phyloP scores from a whole-genome alignment of 2,329 filamentous ascomycete genomes.

The Nannizziopsis barbatae region DNA sequence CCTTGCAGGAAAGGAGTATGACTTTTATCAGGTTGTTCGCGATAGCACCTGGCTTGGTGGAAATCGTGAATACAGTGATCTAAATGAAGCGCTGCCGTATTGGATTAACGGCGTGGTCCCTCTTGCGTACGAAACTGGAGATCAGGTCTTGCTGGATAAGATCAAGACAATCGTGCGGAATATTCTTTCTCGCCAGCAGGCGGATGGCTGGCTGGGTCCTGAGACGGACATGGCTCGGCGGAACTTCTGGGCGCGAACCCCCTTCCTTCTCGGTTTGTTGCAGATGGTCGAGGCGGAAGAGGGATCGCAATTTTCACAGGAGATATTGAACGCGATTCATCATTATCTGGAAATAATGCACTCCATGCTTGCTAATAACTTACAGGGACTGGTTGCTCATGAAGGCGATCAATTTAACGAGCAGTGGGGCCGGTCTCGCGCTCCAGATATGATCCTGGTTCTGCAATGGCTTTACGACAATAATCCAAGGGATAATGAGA shows the following conservation, averaged over 20 bases:
- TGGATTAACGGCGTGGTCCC: conserved; percentile 51
- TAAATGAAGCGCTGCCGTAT: conserved; percentile 48
- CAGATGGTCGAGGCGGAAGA: conserved; percentile 40
- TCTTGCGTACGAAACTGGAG: conserved; percentile 42
- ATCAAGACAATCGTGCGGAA: conserved; percentile 38
- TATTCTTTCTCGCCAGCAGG: conserved; percentile 40
- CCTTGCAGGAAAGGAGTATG: conserved; percentile 43
- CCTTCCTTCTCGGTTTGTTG: conserved; percentile 42
- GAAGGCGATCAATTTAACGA: conserved; percentile 35
- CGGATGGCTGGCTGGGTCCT: conserved; percentile 49
- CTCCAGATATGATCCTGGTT: conserved; percentile 37
- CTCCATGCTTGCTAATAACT: conserved; percentile 45
- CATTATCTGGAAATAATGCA: conserved; percentile 42
- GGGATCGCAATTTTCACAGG: conserved; percentile 28
- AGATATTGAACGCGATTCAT: conserved; percentile 42
- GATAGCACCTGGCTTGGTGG: conserved; percentile 45
- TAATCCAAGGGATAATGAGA: conserved; percentile 29
- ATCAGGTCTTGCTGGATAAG: conserved; percentile 42
- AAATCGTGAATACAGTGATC: conserved; percentile 40
- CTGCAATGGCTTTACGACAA: conserved; percentile 42
- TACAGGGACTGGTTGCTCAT: conserved; percentile 41
- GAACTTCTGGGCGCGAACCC: conserved; percentile 45
- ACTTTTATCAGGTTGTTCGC: conserved; percentile 47
- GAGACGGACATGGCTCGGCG: conserved; percentile 36
- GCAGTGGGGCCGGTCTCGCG: conserved; percentile 32